Percentiles rank a stretch among this genome's conserved stretches.
Evolutionary conservation across 208 protist genomes (phyloP).

Genomic region (Porcisia hertigi): DNA sequence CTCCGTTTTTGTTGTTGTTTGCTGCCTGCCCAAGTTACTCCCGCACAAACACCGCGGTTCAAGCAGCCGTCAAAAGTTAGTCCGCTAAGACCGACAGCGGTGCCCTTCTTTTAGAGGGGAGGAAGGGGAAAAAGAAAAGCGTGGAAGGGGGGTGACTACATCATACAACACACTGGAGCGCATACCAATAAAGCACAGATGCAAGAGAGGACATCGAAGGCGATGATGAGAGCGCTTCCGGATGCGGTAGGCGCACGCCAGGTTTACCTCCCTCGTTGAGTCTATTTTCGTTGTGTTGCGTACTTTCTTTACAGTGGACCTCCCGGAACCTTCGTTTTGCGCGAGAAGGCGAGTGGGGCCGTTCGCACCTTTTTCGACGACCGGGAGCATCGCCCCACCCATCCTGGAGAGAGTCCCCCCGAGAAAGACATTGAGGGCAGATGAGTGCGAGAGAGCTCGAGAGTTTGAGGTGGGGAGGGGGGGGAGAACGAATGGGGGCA

Average conservation of each 20-base stretch:
- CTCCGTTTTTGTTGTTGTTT: background rate
- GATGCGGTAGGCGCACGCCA: background rate
- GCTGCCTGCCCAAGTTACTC: too few relatives aligned
- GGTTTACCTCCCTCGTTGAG: background rate
- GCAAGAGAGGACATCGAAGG: background rate
- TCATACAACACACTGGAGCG: background rate
- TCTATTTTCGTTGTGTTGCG: too few relatives aligned
- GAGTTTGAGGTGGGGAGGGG: background rate
- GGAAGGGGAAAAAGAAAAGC: background rate
- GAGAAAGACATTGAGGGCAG: background rate
- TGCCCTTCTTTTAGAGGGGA: background rate
- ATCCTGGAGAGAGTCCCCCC: background rate
- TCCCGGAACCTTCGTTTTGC: too few relatives aligned
- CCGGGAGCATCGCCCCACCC: too few relatives aligned
- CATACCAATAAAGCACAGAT: background rate
- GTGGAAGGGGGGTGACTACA: background rate
- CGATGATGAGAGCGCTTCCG: background rate
- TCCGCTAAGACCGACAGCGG: too few relatives aligned
- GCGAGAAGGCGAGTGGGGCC: too few relatives aligned
- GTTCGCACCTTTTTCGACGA: background rate
- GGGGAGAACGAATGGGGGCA: background rate
- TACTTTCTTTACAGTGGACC: too few relatives aligned
- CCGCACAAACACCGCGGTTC: too few relatives aligned
- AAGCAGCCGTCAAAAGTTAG: too few relatives aligned
- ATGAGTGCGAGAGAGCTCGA: background rate